A percentile compares a stretch with the other conserved stretches of the same genome.
Evolutionary conservation across 257 asterid species (phyloP).

Genomic region (Catharanthus roseus): DNA sequence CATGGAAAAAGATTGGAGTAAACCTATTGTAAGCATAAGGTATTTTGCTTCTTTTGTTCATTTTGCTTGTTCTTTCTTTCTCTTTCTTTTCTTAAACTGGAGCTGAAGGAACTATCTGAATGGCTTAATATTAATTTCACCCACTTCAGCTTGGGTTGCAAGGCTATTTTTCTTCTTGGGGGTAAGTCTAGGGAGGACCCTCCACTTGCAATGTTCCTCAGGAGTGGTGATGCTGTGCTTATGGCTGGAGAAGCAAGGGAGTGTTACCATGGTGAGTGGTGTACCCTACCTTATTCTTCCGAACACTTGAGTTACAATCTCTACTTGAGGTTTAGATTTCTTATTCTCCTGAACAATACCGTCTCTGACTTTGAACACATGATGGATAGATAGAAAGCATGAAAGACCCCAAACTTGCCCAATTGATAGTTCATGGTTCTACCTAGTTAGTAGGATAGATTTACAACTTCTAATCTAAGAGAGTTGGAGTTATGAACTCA

Average conservation of each 20-base stretch:
- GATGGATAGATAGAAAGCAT: no score
- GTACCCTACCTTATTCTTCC: not conserved
- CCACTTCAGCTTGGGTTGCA: conserved; percentile 76
- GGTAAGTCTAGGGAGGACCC: conserved; percentile 76
- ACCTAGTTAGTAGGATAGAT: no score
- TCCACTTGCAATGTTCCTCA: conserved; percentile 81
- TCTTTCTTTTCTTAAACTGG: conserved; percentile 9
- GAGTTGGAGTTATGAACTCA: no score
- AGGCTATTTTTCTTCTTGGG: conserved; percentile 91
- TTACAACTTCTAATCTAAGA: no score
- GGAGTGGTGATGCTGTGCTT: conserved; percentile 86
- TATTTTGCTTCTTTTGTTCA: conserved; percentile 18
- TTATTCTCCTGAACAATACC: not conserved
- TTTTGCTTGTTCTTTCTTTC: not conserved
- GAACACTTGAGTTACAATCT: no score
- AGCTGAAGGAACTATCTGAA: not conserved
- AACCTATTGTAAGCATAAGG: conserved; percentile 99
- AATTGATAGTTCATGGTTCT: no score
- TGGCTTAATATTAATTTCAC: conserved; percentile 11
- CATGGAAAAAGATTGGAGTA: conserved; percentile 98
- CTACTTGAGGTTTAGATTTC: not conserved
- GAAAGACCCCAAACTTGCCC: no score
- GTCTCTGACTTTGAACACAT: no score
- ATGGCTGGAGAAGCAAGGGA: conserved; percentile 96
- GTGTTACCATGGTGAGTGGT: conserved; percentile 78